phyloP scores from a whole-genome alignment of 192 early-diverging fungal genomes.

The Coemansia brasiliensis region DNA sequence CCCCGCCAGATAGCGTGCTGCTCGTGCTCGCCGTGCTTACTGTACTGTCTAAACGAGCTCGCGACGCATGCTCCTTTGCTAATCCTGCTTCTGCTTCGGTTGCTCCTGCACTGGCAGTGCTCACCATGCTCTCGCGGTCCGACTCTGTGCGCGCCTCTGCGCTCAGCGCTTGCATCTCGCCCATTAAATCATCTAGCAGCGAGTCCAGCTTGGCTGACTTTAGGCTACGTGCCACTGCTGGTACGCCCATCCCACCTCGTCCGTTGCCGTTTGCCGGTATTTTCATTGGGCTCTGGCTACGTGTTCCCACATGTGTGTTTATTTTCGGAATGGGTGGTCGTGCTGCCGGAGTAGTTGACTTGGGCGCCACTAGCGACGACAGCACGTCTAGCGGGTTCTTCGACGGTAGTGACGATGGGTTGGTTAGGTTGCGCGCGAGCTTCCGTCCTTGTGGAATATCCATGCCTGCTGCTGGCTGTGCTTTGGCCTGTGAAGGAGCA shows the following conservation, averaged over 20 bases:
- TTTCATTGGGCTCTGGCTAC: slow-evolving; percentile 4
- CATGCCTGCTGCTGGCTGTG: neutral
- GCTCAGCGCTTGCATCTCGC: slow-evolving; percentile 52
- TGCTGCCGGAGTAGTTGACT: neutral
- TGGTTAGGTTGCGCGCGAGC: slow-evolving; percentile 20
- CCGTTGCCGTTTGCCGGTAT: neutral
- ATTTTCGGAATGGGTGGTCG: slow-evolving; percentile 26
- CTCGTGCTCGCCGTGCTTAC: slow-evolving; percentile 48
- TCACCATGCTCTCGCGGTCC: slow-evolving; percentile 51
- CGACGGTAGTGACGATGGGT: slow-evolving; percentile 2
- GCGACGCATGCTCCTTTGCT: slow-evolving; percentile 12
- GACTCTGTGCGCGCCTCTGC: slow-evolving; percentile 40
- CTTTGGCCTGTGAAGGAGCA: slow-evolving; percentile 7
- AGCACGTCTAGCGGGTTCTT: slow-evolving; percentile 38
- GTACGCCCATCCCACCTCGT: slow-evolving; percentile 1
- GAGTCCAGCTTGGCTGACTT: slow-evolving; percentile 51
- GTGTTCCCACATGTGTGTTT: slow-evolving; percentile 30
- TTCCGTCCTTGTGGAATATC: slow-evolving; percentile 24
- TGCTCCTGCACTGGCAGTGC: slow-evolving; percentile 27
- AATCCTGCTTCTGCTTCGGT: slow-evolving; percentile 7
- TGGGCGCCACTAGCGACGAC: slow-evolving; percentile 28
- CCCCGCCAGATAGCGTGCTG: slow-evolving; percentile 47
- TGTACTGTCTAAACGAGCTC: slow-evolving; percentile 43
- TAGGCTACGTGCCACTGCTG: slow-evolving; percentile 12
- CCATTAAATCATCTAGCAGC: slow-evolving; percentile 52